Base-by-base conservation (phyloP, 768 basidiomycete species). In the Suillus discolor region DNA sequence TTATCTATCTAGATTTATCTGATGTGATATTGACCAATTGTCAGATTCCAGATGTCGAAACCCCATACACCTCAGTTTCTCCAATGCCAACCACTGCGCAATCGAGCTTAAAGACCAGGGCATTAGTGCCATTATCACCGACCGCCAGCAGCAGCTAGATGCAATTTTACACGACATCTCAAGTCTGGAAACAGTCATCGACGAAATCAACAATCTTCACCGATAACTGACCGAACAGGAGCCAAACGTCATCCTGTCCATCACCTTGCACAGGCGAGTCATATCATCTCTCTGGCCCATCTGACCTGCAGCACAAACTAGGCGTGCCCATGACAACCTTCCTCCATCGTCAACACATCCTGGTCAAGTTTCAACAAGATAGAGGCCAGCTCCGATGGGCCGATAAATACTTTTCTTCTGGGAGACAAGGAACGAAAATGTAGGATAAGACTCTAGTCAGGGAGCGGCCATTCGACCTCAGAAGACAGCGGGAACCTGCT, bases 301-400 rank as follows among this genome's bases (percentile, higher is more conserved):
- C 72, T 31, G 0, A 1, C 31, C 31, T 31, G 2, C 31, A 31
- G 31, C 31, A 31, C 5, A 31, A 31, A 31, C 31, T 6, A 31
- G 31, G 31, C 6, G 5, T 86, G 11, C 85, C 85, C 9, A 57
- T 78, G 72, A 71, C 20, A 68, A 73, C n/a, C 20, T 20, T 1
- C 11, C 6, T 12, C 2, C 13, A 20, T 31, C 31, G 31, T 31
- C 31, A 31, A 31, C 31, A 31, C 4, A 31, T 31, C 31, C 31
- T 31, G 31, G 31, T 31, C 31, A 31, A 31, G 31, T 31, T 31
- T 31, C 31, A 31, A 31, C 31, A 31, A 31, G 31, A 31, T 31
- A 31, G 31, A 31, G 31, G 31, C 31, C 6, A 36, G 18, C 20
- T 23, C 85, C 15, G 79, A 74, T 25, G 57, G 75, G 20, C 71